Evolutionary conservation across 2,329 filamentous ascomycete species (phyloP).

Genomic region (Epichloe aotearoae): DNA sequence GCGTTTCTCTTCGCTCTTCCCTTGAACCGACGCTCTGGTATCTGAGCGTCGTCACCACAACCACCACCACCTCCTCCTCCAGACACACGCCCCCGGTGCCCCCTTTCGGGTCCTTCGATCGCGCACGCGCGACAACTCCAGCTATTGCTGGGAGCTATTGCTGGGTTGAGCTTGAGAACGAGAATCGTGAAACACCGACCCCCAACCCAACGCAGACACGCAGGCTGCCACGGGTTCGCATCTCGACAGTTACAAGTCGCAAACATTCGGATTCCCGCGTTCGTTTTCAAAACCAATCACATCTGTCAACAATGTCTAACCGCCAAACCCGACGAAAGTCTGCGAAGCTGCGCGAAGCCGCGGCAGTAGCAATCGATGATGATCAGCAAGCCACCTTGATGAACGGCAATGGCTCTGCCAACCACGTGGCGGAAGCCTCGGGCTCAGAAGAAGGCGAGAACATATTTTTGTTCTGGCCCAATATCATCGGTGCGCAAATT

Average conservation of each 20-base stretch:
- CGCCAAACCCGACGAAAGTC: slow-evolving; percentile 27
- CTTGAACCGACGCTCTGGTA: too few relatives aligned
- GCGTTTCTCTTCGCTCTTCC: too few relatives aligned
- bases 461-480: slow-evolving; percentile 71
- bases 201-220: too few relatives aligned
- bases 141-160: background rate
- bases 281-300: background rate
- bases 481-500: slow-evolving; percentile 55
- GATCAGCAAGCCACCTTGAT: slow-evolving; percentile 16
- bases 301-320: slow-evolving; percentile 20
- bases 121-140: background rate
- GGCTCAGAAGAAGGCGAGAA: slow-evolving; percentile 45
- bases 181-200: too few relatives aligned
- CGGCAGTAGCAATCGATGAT: slow-evolving; percentile 13
- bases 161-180: background rate
- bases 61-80: background rate
- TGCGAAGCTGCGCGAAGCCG: slow-evolving; percentile 19
- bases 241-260: background rate
- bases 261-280: background rate
- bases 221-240: background rate
- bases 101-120: slow-evolving; percentile 4
- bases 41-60: background rate
- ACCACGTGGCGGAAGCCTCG: slow-evolving; percentile 20
- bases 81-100: background rate
- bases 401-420: slow-evolving; percentile 34